Percentiles rank a stretch among this genome's conserved stretches.
Evolutionary conservation across 257 asterid species (phyloP).

Genomic region (Ilex aquifolium): DNA sequence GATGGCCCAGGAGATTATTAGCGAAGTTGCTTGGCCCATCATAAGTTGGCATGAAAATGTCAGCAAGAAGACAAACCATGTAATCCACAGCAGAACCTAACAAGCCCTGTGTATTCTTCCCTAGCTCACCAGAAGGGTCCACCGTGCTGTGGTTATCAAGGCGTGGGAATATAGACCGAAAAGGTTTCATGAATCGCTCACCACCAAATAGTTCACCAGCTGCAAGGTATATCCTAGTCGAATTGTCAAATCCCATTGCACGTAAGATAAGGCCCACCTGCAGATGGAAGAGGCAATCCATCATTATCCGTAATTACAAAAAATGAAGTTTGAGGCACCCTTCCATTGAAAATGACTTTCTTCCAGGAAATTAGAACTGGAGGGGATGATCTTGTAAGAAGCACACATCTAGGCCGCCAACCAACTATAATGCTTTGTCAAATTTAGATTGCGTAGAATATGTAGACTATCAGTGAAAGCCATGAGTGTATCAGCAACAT

Average conservation of each 20-base stretch:
- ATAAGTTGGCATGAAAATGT: conserved; percentile 95
- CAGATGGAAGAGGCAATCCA: conserved; percentile 3
- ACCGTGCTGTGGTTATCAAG: conserved; percentile 82
- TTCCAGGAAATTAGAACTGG: too few relatives aligned
- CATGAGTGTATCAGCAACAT: too few relatives aligned
- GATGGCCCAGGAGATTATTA: conserved; percentile 93
- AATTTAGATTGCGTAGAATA: too few relatives aligned
- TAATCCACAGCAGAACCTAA: conserved; percentile 96
- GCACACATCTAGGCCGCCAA: too few relatives aligned
- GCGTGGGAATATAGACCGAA: conserved; percentile 70
- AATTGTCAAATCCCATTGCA: conserved; percentile 79
- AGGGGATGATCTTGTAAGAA: too few relatives aligned
- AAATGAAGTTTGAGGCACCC: too few relatives aligned
- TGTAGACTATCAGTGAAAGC: too few relatives aligned
- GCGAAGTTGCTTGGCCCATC: conserved; percentile 99
- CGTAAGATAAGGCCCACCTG: conserved; percentile 92
- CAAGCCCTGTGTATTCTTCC: conserved; percentile 50
- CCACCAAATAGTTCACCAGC: conserved; percentile 97
- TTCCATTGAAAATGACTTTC: too few relatives aligned
- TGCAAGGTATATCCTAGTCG: conserved; percentile 88
- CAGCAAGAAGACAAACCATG: conserved; percentile 94
- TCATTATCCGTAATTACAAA: too few relatives aligned
- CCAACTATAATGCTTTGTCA: too few relatives aligned
- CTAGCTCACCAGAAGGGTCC: conserved; percentile 45
- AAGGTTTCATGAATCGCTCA: conserved; percentile 83